Evolutionary conservation across 495 filamentous ascomycete genomes (phyloP).

Genomic region (Penicillium antarcticum): DNA sequence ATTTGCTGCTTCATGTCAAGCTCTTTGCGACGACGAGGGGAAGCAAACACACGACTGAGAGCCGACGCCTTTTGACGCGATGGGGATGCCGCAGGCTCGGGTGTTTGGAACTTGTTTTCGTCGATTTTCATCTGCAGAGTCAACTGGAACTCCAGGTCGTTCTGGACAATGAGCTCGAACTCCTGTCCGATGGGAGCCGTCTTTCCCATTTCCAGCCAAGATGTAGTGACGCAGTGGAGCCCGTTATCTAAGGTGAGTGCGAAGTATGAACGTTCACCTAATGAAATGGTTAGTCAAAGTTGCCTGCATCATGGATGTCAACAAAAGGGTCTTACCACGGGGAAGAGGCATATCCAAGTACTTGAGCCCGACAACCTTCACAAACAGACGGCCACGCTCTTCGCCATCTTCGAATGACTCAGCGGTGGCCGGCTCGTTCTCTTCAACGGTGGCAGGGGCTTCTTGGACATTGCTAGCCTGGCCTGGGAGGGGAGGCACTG

Average conservation of each 20-base stretch:
- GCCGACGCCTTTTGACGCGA: constrained; percentile 75
- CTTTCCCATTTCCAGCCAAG: constrained; percentile 89
- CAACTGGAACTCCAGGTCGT: constrained; percentile 95
- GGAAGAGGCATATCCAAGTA: constrained; percentile 90
- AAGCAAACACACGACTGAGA: constrained; percentile 89
- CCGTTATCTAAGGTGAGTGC: constrained; percentile 95
- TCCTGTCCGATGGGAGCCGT: constrained; percentile 96
- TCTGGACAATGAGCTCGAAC: constrained; percentile 94
- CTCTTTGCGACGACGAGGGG: constrained; percentile 92
- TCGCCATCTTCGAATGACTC: constrained; percentile 68
- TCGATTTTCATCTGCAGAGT: constrained; percentile 94
- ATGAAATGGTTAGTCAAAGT: constrained; percentile 23
- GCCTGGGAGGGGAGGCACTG: constrained; percentile 81
- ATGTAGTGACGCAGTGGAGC: constrained; percentile 93
- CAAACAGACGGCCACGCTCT: constrained; percentile 90
- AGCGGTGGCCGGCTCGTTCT: constrained; percentile 52
- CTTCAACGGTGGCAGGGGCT: constrained; percentile 57
- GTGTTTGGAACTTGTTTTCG: constrained; percentile 53
- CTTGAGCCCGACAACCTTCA: constrained; percentile 96
- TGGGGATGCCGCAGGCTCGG: constrained; percentile 47
- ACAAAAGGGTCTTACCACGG: constrained; percentile 62
- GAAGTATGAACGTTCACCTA: constrained; percentile 88
- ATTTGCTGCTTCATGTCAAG: constrained; percentile 77
- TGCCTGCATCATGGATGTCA: neutral
- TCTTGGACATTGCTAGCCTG: constrained; percentile 75